These are phyloP conservation scores for Sugiyamaella floridensis DNA, from an alignment of 805 yeast species.

Conservation along the genomic window DNA sequence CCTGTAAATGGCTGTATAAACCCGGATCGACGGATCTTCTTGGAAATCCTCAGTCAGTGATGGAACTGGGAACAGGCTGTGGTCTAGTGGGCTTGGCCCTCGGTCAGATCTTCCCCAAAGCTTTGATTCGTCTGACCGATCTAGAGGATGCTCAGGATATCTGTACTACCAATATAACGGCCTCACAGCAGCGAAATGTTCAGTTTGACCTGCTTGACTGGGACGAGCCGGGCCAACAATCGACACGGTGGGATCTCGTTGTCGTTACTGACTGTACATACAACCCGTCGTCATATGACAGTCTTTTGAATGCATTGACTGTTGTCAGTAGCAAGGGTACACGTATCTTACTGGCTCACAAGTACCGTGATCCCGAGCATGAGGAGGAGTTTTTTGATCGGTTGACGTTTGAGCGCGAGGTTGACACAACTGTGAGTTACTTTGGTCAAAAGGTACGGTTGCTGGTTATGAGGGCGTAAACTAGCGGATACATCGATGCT, in stretches of 20 bases:
- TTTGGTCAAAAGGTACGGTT: slow-evolving; percentile 10
- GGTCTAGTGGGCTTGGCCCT: slow-evolving; percentile 35
- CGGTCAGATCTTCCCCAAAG: slow-evolving; percentile 18
- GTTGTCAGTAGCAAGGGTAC: slow-evolving; percentile 13
- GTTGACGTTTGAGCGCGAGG: slow-evolving; percentile 3
- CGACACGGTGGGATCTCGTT: slow-evolving; percentile 33
- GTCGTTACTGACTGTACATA: slow-evolving; percentile 39
- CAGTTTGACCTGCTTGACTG: slow-evolving; percentile 34
- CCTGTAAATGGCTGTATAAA: slow-evolving; percentile 1
- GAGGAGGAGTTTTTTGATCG: slow-evolving; percentile 17
- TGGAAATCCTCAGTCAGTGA: slow-evolving; percentile 15
- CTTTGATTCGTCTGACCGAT: slow-evolving; percentile 31
- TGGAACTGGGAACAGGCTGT: slow-evolving; percentile 41
- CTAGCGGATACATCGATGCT: too few species aligned
- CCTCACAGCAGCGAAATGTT: slow-evolving; percentile 7
- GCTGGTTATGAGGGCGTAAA: slow-evolving; percentile 5
- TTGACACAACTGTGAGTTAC: slow-evolving; percentile 4
- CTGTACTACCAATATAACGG: slow-evolving; percentile 29
- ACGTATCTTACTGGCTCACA: slow-evolving; percentile 28
- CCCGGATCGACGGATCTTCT: neutral
- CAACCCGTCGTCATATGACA: slow-evolving; percentile 36
- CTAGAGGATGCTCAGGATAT: slow-evolving; percentile 35
- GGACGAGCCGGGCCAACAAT: slow-evolving; percentile 26
- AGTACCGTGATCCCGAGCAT: slow-evolving; percentile 24
- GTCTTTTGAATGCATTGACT: slow-evolving; percentile 28